These are phyloP conservation scores for Diaporthe longicolla DNA, from an alignment of 2,329 filamentous ascomycete species.

Conservation along the genomic window DNA sequence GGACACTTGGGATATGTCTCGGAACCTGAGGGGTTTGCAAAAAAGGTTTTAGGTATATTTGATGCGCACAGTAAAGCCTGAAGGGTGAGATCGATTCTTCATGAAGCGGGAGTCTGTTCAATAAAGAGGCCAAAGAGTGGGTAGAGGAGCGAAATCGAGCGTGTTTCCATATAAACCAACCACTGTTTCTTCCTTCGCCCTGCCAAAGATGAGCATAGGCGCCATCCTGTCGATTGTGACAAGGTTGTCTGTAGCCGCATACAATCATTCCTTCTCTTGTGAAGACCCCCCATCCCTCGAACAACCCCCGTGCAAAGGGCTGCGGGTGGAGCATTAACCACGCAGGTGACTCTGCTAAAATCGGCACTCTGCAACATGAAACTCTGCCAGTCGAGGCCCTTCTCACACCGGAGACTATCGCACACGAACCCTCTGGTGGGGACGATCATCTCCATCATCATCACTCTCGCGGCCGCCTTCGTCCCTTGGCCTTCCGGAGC, in stretches of 20 bases:
- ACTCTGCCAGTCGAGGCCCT: neutral
- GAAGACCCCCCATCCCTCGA: too few relatives aligned
- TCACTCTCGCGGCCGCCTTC: too few relatives aligned
- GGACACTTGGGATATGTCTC: slow-evolving; percentile 14
- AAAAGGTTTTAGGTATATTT: neutral
- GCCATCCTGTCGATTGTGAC: neutral
- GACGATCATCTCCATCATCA: neutral
- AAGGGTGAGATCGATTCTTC: too few relatives aligned
- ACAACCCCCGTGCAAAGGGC: too few relatives aligned
- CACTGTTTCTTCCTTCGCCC: neutral
- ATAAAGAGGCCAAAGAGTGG: neutral
- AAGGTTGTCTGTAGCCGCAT: too few relatives aligned
- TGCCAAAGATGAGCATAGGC: neutral
- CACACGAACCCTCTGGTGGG: neutral
- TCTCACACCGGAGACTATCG: neutral
- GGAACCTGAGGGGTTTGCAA: neutral
- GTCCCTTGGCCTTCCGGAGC: neutral
- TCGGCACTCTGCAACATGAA: neutral
- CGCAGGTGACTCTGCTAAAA: too few relatives aligned
- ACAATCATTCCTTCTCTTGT: neutral
- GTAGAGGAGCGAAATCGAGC: neutral
- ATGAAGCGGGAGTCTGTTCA: neutral
- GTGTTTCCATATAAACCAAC: neutral
- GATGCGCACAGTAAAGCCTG: neutral
- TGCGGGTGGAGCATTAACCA: neutral